These are phyloP conservation scores for Fusarium chlamydosporum DNA, from an alignment of 2,329 filamentous ascomycete species.

Conservation along the genomic window DNA sequence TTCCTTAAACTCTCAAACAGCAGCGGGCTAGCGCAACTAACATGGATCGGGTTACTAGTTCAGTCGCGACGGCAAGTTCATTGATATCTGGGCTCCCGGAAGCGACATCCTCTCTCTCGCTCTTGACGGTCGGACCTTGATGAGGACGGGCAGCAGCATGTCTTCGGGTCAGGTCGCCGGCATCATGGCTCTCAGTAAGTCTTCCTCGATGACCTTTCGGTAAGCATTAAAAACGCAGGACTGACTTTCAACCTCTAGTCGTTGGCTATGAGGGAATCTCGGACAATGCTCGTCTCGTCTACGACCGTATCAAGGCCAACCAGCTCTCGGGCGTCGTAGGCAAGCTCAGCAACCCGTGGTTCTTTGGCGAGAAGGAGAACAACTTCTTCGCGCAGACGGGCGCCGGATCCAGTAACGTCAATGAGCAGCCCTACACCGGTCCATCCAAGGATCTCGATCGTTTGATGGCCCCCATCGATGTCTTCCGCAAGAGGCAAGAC, in stretches of 20 bases:
- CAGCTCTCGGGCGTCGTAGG: slow-evolving; percentile 10
- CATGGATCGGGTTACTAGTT: slow-evolving; percentile 12
- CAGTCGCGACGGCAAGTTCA: slow-evolving; percentile 11
- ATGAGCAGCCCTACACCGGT: slow-evolving; percentile 13
- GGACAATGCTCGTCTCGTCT: slow-evolving; percentile 15
- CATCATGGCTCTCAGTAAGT: slow-evolving; percentile 22
- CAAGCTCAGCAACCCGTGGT: slow-evolving; percentile 15
- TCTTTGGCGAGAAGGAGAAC: slow-evolving; percentile 16
- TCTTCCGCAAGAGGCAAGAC: slow-evolving; percentile 16
- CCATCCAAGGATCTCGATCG: slow-evolving; percentile 10
- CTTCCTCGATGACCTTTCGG: background rate
- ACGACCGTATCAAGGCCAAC: slow-evolving; percentile 17
- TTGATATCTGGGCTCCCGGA: slow-evolving; percentile 13
- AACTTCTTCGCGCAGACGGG: slow-evolving; percentile 14
- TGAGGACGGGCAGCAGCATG: slow-evolving; percentile 16
- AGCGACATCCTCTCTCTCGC: slow-evolving; percentile 11
- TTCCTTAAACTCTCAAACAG: slow-evolving; percentile 1
- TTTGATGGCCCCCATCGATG: slow-evolving; percentile 5
- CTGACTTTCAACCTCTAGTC: slow-evolving; percentile 13
- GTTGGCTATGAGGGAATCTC: slow-evolving; percentile 11
- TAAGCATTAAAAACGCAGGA: slow-evolving; percentile 3
- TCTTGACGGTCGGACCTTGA: slow-evolving; percentile 6
- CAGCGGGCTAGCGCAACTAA: slow-evolving; percentile 4
- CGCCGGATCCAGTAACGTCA: slow-evolving; percentile 11
- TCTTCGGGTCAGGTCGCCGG: slow-evolving; percentile 16